phyloP scores from a whole-genome alignment of 2,329 filamentous ascomycete species.

The Pseudogymnoascus verrucosus region DNA sequence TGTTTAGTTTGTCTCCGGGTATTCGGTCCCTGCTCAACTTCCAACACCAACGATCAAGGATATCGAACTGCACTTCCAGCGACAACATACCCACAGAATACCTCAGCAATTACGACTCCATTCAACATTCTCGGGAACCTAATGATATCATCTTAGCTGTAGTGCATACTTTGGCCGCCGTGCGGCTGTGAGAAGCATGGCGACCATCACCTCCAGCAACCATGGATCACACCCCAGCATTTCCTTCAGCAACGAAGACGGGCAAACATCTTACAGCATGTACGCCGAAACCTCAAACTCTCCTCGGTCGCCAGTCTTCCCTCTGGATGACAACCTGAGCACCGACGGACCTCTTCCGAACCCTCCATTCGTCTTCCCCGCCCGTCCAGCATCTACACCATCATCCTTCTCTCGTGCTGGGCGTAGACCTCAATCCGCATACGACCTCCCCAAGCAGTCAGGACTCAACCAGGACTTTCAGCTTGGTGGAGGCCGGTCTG shows the following conservation, averaged over 20 bases:
- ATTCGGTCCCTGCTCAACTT: slow-evolving; percentile 5
- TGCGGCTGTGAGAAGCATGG: slow-evolving; percentile 13
- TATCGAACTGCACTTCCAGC: not conserved
- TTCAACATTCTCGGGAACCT: slow-evolving; percentile 5
- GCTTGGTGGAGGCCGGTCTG: slow-evolving; percentile 15
- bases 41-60: slow-evolving; percentile 1
- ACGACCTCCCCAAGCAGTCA: slow-evolving; percentile 18
- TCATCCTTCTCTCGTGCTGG: slow-evolving; percentile 41
- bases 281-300: slow-evolving; percentile 9
- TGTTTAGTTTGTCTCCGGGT: slow-evolving; percentile 5
- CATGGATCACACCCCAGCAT: slow-evolving; percentile 12
- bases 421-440: slow-evolving; percentile 40
- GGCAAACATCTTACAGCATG: slow-evolving; percentile 1
- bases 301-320: slow-evolving; percentile 9
- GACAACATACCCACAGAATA: not conserved
- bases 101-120: not conserved
- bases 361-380: slow-evolving; percentile 57
- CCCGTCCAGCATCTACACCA: slow-evolving; percentile 40
- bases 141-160: slow-evolving; percentile 13
- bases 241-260: slow-evolving; percentile 8
- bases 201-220: slow-evolving; percentile 12
- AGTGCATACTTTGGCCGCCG: slow-evolving; percentile 11
- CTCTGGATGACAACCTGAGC: not conserved
- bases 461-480: slow-evolving; percentile 15
- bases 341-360: slow-evolving; percentile 43